These are phyloP conservation scores for Pestalotiopsis sp. DNA, from an alignment of 2,329 filamentous ascomycete genomes.

Conservation along the genomic window DNA sequence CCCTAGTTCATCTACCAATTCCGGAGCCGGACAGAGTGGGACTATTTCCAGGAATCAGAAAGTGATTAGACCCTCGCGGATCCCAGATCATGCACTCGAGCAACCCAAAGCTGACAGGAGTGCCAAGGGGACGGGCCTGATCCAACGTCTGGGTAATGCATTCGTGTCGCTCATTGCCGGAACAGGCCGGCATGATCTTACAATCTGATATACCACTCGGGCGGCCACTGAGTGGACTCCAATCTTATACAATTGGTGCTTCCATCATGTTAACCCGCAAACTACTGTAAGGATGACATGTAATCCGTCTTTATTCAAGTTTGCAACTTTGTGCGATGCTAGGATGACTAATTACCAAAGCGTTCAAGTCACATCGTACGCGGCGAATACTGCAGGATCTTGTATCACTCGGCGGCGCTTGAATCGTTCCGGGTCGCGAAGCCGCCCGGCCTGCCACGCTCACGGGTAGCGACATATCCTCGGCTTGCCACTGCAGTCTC, in stretches of 20 bases:
- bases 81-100: not conserved
- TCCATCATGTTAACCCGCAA: not conserved
- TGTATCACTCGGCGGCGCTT: not conserved
- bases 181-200: not conserved
- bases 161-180: not conserved
- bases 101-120: not conserved
- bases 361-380: not conserved
- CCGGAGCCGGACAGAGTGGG: not conserved
- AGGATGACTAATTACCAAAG: not conserved
- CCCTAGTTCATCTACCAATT: not conserved
- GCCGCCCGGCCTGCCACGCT: not conserved
- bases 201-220: not conserved
- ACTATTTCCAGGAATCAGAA: not conserved
- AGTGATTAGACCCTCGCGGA: not conserved
- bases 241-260: not conserved
- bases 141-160: not conserved
- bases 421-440: not conserved
- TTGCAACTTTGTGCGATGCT: not conserved
- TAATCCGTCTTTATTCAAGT: not conserved
- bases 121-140: not conserved
- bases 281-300: not conserved
- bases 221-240: not conserved
- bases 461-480: not conserved
- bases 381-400: not conserved
- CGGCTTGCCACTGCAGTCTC: not conserved